Evolutionary conservation across 192 early-diverging fungal genomes (phyloP), one percentile per base, ranked within the genome.

Genomic region (Dissophora ornata): DNA sequence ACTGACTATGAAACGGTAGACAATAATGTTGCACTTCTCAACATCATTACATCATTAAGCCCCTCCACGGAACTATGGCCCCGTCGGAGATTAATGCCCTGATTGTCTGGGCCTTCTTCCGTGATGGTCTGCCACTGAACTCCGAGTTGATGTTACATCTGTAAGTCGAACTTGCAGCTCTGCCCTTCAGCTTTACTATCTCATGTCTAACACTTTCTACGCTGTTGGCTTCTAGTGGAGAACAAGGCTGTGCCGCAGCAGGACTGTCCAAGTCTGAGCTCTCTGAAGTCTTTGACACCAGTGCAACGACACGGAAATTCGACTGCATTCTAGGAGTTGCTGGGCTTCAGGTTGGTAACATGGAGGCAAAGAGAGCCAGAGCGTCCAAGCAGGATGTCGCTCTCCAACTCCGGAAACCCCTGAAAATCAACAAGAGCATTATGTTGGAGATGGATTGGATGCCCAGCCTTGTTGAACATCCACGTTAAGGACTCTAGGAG

Each of bases 401-500:
- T 16, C 18, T 45, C n/a, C 44, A 45, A n/a, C 44, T 45, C 12
- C 44, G n/a, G 18, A 45, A 45, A n/a, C 6, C 6, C n/a, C 18
- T 45, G 44, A 45, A 45, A n/a, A 45, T 45, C n/a, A 45, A 45
- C n/a, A 45, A 45, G 18, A 45, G 44, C 18, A 45, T 45, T 16
- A 4, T 45, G 4, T 45, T 45, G 44, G 44, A 45, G 10, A 9
- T 45, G 12, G 44, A 45, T 45, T 9, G 44, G 18, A 45, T 45
- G 44, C 18, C 44, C 44, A 4, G 4, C 18, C 6, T 45, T 45
- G 18, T 16, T 45, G 4, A 45, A 45, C 18, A 16, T 45, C 18
- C 44, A 45, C n/a, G 44, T 6, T 45, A 45, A 45, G 44, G 36
- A 38, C 36, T 38, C 36, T 38, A 13, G 13, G 13, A 38, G 13